Evolutionary conservation across 1,284 basidiomycete genomes (phyloP), one percentile per base, ranked within the genome.

Genomic region (Veloboletus limbatus): DNA sequence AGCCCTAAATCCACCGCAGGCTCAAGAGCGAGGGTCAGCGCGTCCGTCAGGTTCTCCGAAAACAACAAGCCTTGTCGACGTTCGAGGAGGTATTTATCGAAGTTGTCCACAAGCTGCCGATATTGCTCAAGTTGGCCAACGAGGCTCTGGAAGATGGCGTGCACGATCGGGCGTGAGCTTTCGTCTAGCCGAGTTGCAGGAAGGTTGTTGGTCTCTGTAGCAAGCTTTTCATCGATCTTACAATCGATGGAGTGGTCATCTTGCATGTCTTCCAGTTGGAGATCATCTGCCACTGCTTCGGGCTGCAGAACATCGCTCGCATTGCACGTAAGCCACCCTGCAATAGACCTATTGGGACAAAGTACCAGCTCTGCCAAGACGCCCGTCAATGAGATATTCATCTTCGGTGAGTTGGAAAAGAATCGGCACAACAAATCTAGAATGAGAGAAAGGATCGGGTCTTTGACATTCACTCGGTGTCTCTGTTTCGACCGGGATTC

Each of bases 41-140:
- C 95, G 59, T 97, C 96, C 16, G 85, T 90, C 25, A 97, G 70
- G 61, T 96, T 95, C 67, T 97, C 95, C 2, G 88, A 88, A 66
- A 96, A 97, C 20, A 97, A 71, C 16, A 99, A 72, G 3, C 95
- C 94, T 60, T 89, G 86, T 28, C 96, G 76, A 22, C 96, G 81
- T 67, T 98, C 93, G 2, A 81, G 67, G 3, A 99, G 78, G 57
- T 83, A 89, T 55, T 78, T 77, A 69, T 97, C 93, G 64, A 99
- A 97, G 38, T 85, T 74, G 13, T 85, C 76, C 16, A 95, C 79
- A 14, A 77, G 67, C 42, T 79, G 75, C 14, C 91, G 81, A 64
- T 93, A 94, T 33, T 79, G 77, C 57, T 89, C 87, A 3, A 94
- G 76, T 58, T 93, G 88, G 8, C 78, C 75, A 27, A 91, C 82